Percentiles rank a stretch among this genome's conserved stretches.
Conservation (phyloP, 495 filamentous ascomycete species). For the Penicillium subrubescens region DNA sequence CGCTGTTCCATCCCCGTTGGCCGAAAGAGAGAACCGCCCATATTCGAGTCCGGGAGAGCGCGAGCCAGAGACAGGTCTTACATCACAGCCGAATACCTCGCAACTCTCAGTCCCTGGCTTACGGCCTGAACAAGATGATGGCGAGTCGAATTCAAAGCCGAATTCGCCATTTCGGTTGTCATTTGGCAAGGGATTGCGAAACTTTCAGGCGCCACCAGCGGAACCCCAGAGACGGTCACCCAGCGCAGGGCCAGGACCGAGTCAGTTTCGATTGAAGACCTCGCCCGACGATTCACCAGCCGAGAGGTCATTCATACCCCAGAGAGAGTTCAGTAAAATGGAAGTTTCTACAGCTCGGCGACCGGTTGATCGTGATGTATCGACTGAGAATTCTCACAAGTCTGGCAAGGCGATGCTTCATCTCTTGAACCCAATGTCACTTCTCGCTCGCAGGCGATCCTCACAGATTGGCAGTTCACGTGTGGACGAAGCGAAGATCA, state of each 20-base stretch:
- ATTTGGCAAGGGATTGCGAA: conserved; percentile 35
- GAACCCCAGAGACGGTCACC: conserved; percentile 36
- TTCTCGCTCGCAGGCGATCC: conserved; percentile 61
- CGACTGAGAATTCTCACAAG: conserved; percentile 38
- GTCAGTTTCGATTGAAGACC: conserved; percentile 39
- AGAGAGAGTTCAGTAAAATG: conserved; percentile 28
- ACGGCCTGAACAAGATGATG: conserved; percentile 33
- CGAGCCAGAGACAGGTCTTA: conserved; percentile 26
- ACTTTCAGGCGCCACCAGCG: conserved; percentile 19
- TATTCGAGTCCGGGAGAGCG: conserved; percentile 40
- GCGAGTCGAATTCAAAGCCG: conserved; percentile 34
- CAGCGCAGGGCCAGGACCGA: conserved; percentile 27
- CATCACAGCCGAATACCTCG: conserved; percentile 33
- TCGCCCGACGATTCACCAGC: conserved; percentile 35
- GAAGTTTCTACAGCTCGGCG: conserved; percentile 29
- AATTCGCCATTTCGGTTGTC: conserved; percentile 43
- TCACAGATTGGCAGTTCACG: conserved; percentile 47
- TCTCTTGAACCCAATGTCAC: conserved; percentile 68
- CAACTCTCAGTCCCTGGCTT: conserved; percentile 27
- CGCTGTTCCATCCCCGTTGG: conserved; percentile 29
- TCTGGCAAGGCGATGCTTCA: conserved; percentile 64
- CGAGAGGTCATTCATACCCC: conserved; percentile 30
- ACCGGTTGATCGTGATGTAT: conserved; percentile 34
- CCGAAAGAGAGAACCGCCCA: conserved; percentile 33
- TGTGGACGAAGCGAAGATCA: conserved; percentile 50